These are phyloP conservation scores for Lachancea fermentati DNA, from an alignment of 805 yeast species.

Conservation along the genomic window DNA sequence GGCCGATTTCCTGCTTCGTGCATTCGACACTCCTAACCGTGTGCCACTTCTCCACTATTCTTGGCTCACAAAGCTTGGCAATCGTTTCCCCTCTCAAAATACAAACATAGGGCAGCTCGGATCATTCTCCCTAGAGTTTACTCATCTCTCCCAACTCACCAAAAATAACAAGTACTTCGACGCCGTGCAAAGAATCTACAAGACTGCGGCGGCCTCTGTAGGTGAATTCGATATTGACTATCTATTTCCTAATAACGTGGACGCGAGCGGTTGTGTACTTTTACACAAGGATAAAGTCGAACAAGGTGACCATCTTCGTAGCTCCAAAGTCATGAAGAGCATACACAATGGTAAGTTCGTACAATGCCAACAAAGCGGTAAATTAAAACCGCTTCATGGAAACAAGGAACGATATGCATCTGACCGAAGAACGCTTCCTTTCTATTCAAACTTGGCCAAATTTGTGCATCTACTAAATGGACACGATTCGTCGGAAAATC, in stretches of 20 bases:
- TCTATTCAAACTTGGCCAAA: slow-evolving; percentile 46
- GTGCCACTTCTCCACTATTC: slow-evolving; percentile 44
- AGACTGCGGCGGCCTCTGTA: slow-evolving; percentile 33
- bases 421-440: slow-evolving; percentile 20
- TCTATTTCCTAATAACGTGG: slow-evolving; percentile 40
- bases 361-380: slow-evolving; percentile 31
- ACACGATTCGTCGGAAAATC: slow-evolving; percentile 21
- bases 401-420: slow-evolving; percentile 2
- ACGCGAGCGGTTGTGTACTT: slow-evolving; percentile 46
- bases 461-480: slow-evolving; percentile 40
- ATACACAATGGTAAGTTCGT: slow-evolving; percentile 29
- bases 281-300: slow-evolving; percentile 26
- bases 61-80: slow-evolving; percentile 36
- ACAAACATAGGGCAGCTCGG: slow-evolving; percentile 43
- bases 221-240: slow-evolving; percentile 36
- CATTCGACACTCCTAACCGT: slow-evolving; percentile 55
- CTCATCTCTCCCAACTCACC: slow-evolving; percentile 47
- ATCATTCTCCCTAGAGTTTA: slow-evolving; percentile 47
- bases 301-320: slow-evolving; percentile 31
- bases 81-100: slow-evolving; percentile 35
- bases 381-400: slow-evolving; percentile 15
- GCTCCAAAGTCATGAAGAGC: slow-evolving; percentile 35
- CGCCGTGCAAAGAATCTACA: slow-evolving; percentile 42
- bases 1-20: slow-evolving; percentile 45
- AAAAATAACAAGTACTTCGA: slow-evolving; percentile 44